Percentiles rank a stretch among this genome's conserved stretches.
Conservation (phyloP, 805 yeast species). For the Wickerhamomyces xylosicus region DNA sequence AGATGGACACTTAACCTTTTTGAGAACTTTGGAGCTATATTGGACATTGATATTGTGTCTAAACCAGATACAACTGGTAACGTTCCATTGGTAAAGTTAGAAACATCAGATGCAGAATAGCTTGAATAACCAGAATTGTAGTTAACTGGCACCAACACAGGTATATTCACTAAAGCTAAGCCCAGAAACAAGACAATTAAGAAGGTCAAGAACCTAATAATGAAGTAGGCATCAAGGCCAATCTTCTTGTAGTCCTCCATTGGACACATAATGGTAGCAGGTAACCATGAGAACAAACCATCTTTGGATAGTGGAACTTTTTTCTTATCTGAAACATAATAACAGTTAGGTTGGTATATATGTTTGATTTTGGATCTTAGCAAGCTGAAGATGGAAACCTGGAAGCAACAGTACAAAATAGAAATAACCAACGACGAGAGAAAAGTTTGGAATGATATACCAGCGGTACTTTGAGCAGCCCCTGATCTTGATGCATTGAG, state of each 20-base stretch:
- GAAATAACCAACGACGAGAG: slow-evolving; percentile 47
- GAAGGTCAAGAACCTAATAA: slow-evolving; percentile 48
- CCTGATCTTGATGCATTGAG: slow-evolving; percentile 47
- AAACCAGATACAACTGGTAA: slow-evolving; percentile 32
- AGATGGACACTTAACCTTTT: slow-evolving; percentile 52
- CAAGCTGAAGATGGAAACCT: slow-evolving; percentile 32
- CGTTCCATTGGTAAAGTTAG: slow-evolving; percentile 15
- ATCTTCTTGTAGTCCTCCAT: slow-evolving; percentile 34
- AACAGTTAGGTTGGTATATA: slow-evolving; percentile 48
- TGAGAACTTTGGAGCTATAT: slow-evolving; percentile 44
- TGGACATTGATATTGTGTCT: slow-evolving; percentile 64
- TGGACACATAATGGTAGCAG: slow-evolving; percentile 28
- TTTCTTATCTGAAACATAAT: slow-evolving; percentile 27
- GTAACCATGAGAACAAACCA: slow-evolving; percentile 48
- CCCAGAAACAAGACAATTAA: slow-evolving; percentile 40
- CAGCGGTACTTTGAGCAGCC: slow-evolving; percentile 46
- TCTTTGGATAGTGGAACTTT: slow-evolving; percentile 27
- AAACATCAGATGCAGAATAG: slow-evolving; percentile 11
- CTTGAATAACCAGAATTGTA: slow-evolving; percentile 20
- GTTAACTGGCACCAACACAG: slow-evolving; percentile 59
- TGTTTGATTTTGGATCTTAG: slow-evolving; percentile 24
- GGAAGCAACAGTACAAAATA: slow-evolving; percentile 39
- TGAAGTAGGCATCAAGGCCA: slow-evolving; percentile 72
- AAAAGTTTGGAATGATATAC: slow-evolving; percentile 46
- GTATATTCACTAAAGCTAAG: slow-evolving; percentile 43